Base-by-base conservation (phyloP, 345 rosid genomes). In the Clausena lansium region DNA sequence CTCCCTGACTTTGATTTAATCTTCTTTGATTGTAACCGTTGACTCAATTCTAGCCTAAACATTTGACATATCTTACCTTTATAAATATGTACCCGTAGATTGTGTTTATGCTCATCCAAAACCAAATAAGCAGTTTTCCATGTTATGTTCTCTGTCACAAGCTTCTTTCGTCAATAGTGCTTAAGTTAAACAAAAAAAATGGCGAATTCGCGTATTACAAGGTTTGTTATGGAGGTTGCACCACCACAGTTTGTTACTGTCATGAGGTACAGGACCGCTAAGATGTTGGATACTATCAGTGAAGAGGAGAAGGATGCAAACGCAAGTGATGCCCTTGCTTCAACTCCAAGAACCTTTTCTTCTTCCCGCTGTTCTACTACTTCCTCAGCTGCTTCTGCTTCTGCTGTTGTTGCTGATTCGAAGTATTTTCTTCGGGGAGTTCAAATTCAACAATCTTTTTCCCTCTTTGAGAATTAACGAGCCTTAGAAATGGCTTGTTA, bases 231-330 rank as follows among this genome's bases (percentile, higher is more conserved):
- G 50, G 99, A 95, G 87, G 96, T 88, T 79, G 97, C 97, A 7
- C 99, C 99, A 14, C 97, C 98, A 6, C 97, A 89, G 67, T 86
- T 89, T 47, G 84, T 91, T 30, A 88, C 77, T 73, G 97, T 96
- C 74, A 85, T 88, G 84, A 85, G 99, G 86, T 85, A 76, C 45
- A 84, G 92, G 79, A 84, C 93, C 30, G 84, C 88, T 5, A 89
- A 88, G 63, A 84, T 89, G 82, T 66, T 93, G 81, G 98, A 95
- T 67, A 92, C 99, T 7, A 93, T 95, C 66, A 83, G 2, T 52
- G 57, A 52, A 52, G 57, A 52, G 20, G 57, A 52, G 57, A 52
- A 52, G 17, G 57, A 52, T 52, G 57, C 22, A 52, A 52, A 4
- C 5, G 22, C 20, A 52, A 15, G 22, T 52, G 22, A 52, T 52